phyloP scores from a whole-genome alignment of 345 rosid species.

The Eucalyptus regnans region DNA sequence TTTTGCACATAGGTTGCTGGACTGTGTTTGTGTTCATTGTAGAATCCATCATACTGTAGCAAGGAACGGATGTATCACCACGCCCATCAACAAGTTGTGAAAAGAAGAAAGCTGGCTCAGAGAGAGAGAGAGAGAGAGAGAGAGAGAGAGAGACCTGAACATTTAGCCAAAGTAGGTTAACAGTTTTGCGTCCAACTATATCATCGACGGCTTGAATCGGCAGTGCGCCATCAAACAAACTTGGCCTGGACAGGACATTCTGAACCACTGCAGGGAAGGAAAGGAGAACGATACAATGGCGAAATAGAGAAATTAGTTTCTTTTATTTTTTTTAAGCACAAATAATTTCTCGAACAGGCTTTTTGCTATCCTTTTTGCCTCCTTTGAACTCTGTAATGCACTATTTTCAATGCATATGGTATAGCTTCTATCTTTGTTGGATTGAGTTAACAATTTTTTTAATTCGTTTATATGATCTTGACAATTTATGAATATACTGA shows the following conservation, averaged over 20 bases:
- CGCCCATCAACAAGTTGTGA: neutral
- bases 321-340: neutral
- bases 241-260: constrained; percentile 33
- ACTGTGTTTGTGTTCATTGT: constrained; percentile 45
- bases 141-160: constrained; percentile 38
- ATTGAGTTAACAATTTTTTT: neutral
- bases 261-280: constrained; percentile 38
- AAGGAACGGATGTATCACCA: neutral
- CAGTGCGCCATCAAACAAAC: constrained; percentile 30
- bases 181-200: constrained; percentile 15
- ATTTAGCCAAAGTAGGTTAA: constrained; percentile 53
- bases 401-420: neutral
- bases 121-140: neutral
- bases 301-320: neutral
- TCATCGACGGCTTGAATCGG: constrained; percentile 41
- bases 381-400: neutral
- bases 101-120: neutral
- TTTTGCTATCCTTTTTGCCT: neutral
- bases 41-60: constrained; percentile 56
- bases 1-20: constrained; percentile 17
- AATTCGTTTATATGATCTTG: neutral
- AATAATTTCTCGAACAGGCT: neutral
- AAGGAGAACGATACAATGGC: neutral
- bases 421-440: neutral
- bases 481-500: neutral